Evolutionary conservation across 2,329 filamentous ascomycete species (phyloP), one percentile per base, ranked within the genome.

Genomic region (Pseudopyricularia javanii): DNA sequence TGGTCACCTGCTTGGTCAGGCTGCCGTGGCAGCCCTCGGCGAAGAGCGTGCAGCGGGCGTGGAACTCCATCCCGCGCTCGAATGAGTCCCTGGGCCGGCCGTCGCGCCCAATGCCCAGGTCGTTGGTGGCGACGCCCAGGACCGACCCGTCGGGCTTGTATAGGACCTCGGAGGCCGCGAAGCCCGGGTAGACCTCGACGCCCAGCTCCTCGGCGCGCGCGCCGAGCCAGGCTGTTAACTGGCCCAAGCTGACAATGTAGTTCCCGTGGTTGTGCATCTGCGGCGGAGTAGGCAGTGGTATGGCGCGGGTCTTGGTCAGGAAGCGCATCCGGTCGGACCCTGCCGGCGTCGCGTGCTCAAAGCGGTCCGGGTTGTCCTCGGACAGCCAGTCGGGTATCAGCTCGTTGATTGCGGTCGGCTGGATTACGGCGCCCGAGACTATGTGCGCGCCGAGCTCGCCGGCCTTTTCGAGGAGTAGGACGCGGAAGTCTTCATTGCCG

Each of bases 221-320:
- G 49, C 88, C 91, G 2, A 98, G 76, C 93, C 93, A 98, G 70
- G 91, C 94, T 54, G 87, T 86, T 63, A 98, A 85, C 68, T 97
- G 88, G 68, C 94, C 97, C 62, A 98, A 72, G 64, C 88, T 95
- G 63, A 98, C 83, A 59, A 98, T 98, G 68, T 94, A 97, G 71
- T 98, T 98, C 59, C 93, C 93, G 63, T 95, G 81, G 67, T 98
- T 98, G 74, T 91, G 82, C 93, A 98, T 98, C 72, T 97, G 93
- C 32, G 93, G 93, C 47, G 93, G 93, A 12, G 85, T 82, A 1
- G 91, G 93, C 52, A 97, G 74, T 6, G 89, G 88, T 54, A 95
- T 81, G 0, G 90, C 74, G 56, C 75, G 74, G 52, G 76, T 86
- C 72, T 91, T 86, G 48, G 91, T 97, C 56, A 98, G 77, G 70